Evolutionary conservation across 495 filamentous ascomycete genomes (phyloP).

Genomic region (Penicillium alfredii): DNA sequence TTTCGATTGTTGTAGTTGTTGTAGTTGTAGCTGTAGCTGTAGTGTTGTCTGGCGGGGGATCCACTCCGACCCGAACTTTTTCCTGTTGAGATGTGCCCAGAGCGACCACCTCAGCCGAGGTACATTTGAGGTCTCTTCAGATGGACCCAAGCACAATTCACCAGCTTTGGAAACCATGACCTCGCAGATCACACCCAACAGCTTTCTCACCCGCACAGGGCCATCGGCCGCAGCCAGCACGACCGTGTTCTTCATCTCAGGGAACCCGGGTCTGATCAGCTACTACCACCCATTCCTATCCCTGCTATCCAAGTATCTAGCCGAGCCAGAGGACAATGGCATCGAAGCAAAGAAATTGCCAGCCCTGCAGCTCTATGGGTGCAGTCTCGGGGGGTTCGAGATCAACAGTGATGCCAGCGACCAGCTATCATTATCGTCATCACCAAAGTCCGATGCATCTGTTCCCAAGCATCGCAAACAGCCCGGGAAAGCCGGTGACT

Average conservation of each 20-base stretch:
- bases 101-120: too few species aligned
- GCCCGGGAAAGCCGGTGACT: constrained; percentile 6
- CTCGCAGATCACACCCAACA: constrained; percentile 26
- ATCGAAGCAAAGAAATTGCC: not conserved
- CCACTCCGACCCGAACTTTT: not conserved
- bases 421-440: too few species aligned
- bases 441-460: too few species aligned
- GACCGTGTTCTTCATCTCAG: constrained; percentile 66
- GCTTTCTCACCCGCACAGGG: constrained; percentile 26
- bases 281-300: constrained; percentile 76
- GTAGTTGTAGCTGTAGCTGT: not conserved
- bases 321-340: not conserved
- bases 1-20: constrained; percentile 3
- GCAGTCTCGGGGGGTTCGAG: constrained; percentile 69
- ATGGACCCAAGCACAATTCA: too few species aligned
- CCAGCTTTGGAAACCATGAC: constrained; percentile 10
- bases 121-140: too few species aligned
- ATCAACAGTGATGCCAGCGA: constrained; percentile 25
- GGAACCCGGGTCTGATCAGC: constrained; percentile 78
- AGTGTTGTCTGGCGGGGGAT: not conserved
- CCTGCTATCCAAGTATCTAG: constrained; percentile 32
- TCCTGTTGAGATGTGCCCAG: too few species aligned
- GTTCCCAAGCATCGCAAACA: constrained; percentile 4
- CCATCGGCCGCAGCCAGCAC: constrained; percentile 10
- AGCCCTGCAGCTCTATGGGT: constrained; percentile 55